Evolutionary conservation across 176 grass and related monocot species (phyloP).

Genomic region (Otatea glauca): DNA sequence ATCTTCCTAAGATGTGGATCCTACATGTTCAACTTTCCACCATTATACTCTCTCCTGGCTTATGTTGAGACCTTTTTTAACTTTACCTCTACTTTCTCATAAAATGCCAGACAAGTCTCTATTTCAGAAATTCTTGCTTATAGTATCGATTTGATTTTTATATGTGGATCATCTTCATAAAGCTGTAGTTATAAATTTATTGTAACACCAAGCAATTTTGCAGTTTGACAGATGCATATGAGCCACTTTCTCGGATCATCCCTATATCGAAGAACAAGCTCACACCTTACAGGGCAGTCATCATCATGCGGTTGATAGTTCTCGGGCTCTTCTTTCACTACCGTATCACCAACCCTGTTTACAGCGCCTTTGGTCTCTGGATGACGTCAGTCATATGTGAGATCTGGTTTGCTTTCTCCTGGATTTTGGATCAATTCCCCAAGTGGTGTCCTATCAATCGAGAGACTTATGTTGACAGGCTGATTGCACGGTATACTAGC

Average conservation of each 20-base stretch:
- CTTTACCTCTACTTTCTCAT: neutral
- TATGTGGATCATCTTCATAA: conserved; percentile 15
- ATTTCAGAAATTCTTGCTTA: conserved; percentile 20
- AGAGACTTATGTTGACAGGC: conserved; percentile 88
- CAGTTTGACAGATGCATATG: conserved; percentile 80
- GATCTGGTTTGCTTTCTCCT: conserved; percentile 98
- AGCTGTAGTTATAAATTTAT: conserved; percentile 4
- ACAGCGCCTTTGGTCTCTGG: conserved; percentile 91
- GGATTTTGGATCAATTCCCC: conserved; percentile 99
- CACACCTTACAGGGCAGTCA: conserved; percentile 92
- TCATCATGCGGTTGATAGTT: conserved; percentile 92
- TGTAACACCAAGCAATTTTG: conserved; percentile 40
- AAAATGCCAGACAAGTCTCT: neutral
- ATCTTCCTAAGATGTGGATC: neutral
- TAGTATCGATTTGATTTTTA: neutral
- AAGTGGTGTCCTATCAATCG: conserved; percentile 95
- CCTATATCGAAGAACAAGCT: conserved; percentile 97
- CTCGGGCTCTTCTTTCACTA: conserved; percentile 99
- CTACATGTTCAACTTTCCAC: neutral
- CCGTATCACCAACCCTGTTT: conserved; percentile 91
- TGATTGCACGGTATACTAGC: conserved; percentile 76
- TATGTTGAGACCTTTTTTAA: neutral
- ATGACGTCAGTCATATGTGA: conserved; percentile 96
- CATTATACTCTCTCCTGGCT: conserved; percentile 13
- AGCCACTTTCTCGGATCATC: conserved; percentile 82